phyloP scores from a whole-genome alignment of 2,329 filamentous ascomycete genomes.

The Colletotrichum shisoi region DNA sequence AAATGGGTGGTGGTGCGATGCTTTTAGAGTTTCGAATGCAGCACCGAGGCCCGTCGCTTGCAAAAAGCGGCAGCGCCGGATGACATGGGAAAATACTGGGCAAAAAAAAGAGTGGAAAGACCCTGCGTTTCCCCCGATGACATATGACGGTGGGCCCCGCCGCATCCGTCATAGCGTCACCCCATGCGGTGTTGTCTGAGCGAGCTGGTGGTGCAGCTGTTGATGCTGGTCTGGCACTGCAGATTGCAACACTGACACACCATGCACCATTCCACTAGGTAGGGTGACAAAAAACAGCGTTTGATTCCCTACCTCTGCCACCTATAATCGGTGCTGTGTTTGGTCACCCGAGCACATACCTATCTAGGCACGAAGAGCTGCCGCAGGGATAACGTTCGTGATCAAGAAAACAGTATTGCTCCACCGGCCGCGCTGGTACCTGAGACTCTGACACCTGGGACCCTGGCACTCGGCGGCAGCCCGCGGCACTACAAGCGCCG shows the following conservation, averaged over 20 bases:
- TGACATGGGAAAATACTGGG: slow-evolving; percentile 15
- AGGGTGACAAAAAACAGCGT: no score
- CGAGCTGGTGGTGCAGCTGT: neutral
- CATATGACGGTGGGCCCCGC: slow-evolving; percentile 32
- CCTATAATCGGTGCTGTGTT: no score
- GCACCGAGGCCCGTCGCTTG: slow-evolving; percentile 18
- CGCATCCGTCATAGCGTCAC: slow-evolving; percentile 22
- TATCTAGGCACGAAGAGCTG: neutral
- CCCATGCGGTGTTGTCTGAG: slow-evolving; percentile 7
- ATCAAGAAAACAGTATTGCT: neutral
- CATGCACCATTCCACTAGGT: neutral
- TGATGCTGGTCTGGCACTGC: neutral
- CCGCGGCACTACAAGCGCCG: slow-evolving; percentile 11
- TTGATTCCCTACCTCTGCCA: no score
- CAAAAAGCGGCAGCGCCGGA: slow-evolving; percentile 35
- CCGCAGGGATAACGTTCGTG: no score
- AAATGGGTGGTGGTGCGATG: slow-evolving; percentile 4
- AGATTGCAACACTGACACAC: neutral
- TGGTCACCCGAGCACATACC: no score
- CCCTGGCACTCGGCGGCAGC: slow-evolving; percentile 26
- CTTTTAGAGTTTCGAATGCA: slow-evolving; percentile 6
- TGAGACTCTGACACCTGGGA: slow-evolving; percentile 12
- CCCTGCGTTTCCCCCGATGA: slow-evolving; percentile 38
- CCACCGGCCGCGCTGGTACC: slow-evolving; percentile 22
- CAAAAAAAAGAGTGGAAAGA: slow-evolving; percentile 32